Base-by-base conservation (phyloP, 2,329 filamentous ascomycete genomes). In the Tothia fuscella region DNA sequence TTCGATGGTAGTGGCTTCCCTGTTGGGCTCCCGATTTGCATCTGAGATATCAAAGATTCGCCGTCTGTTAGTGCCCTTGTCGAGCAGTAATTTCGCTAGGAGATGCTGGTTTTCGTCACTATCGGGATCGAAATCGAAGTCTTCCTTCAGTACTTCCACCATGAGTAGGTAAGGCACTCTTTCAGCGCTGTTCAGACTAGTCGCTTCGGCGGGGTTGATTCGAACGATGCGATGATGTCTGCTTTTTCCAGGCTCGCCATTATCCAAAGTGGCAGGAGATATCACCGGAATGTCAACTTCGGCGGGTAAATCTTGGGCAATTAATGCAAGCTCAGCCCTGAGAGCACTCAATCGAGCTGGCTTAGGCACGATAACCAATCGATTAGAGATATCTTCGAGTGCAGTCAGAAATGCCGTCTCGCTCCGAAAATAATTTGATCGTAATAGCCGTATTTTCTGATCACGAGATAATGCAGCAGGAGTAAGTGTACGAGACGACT, bases 241-340 rank as follows among this genome's bases (percentile, higher is more conserved):
- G 53, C 83, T 88, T 54, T 76, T 78, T 20, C 80, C 75, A 2
- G 82, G 76, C n/a, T 76, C 72, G 17, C 84, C 82, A 58, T 84
- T 74, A 9, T 81, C 71, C 37, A 89, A 61, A 0, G 78, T 79
- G 1, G 82, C 80, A 13, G 84, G 83, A 50, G 82, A 88, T 42
- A 91, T 83, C 6, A 87, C 71, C 0, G 84, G 84, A 42, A 91
- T 82, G 52, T 91, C 84, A 13, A 91, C 78, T 59, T 91, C 84
- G 3, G 84, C 81, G 0, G 84, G 84, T 33, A 91, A 63, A 54
- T 91, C 84, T 53, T 85, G 82, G 2, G 79, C 80, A 47, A 91
- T 83, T 26, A 91, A 67, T 12, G 82, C 84, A 46, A 91, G 68
- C 60, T 91, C 84, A 3, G 84, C 85, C 44, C 84, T 74, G 34